These are phyloP conservation scores for Nyssa sinensis DNA, from an alignment of 148 eudicot species.

Conservation along the genomic window DNA sequence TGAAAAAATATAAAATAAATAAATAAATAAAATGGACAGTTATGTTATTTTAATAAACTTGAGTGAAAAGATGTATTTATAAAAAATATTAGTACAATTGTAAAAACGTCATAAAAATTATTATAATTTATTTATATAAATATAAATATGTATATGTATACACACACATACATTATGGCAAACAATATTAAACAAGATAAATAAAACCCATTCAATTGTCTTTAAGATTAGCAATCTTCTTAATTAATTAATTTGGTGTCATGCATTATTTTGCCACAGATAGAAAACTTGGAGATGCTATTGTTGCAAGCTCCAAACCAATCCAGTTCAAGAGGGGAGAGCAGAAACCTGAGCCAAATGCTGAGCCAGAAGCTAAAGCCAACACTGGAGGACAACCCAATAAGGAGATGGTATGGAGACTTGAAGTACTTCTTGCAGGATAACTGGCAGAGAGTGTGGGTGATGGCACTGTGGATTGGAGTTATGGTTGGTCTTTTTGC, in stretches of 20 bases:
- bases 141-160: too few relatives aligned
- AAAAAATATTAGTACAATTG: too few relatives aligned
- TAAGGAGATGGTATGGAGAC: slow-evolving; percentile 22
- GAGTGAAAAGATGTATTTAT: too few relatives aligned
- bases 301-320: slow-evolving; percentile 34
- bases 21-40: too few relatives aligned
- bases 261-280: slow-evolving; percentile 21
- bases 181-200: neutral
- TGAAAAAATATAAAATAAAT: too few relatives aligned
- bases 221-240: neutral
- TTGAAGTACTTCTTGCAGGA: slow-evolving; percentile 26
- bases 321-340: slow-evolving; percentile 24
- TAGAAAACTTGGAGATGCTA: slow-evolving; percentile 40
- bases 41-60: too few relatives aligned
- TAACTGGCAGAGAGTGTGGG: slow-evolving; percentile 43
- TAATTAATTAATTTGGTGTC: too few relatives aligned
- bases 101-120: too few relatives aligned
- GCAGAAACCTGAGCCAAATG: slow-evolving; percentile 35
- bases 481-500: slow-evolving; percentile 34
- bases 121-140: too few relatives aligned
- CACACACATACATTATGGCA: slow-evolving; percentile 61
- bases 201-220: neutral
- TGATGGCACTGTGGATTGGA: slow-evolving; percentile 37
- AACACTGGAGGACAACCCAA: neutral
- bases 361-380: slow-evolving; percentile 33